Percentiles rank a stretch among this genome's conserved stretches.
These are phyloP conservation scores for Cyberlindnera americana DNA, from an alignment of 805 yeast genomes.

Conservation along the genomic window DNA sequence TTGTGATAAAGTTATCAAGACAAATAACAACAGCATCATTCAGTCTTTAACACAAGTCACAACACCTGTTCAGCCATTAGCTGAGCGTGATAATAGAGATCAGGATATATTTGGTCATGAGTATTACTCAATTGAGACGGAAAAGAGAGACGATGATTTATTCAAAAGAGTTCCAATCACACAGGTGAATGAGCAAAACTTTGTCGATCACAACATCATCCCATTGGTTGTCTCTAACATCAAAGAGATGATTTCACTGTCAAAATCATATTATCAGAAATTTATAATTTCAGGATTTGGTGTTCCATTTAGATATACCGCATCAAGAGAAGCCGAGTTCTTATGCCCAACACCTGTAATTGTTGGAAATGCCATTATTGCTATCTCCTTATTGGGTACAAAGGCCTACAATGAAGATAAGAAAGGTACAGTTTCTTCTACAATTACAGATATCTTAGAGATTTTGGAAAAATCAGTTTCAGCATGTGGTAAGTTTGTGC, in stretches of 20 bases:
- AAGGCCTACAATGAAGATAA: slow-evolving; percentile 66
- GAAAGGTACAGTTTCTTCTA: slow-evolving; percentile 46
- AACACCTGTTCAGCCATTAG: slow-evolving; percentile 6
- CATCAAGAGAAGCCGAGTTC: slow-evolving; percentile 48
- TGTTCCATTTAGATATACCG: slow-evolving; percentile 29
- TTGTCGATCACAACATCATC: slow-evolving; percentile 22
- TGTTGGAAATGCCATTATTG: slow-evolving; percentile 60
- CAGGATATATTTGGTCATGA: slow-evolving; percentile 35
- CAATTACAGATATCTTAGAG: slow-evolving; percentile 57
- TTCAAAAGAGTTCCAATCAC: slow-evolving; percentile 8
- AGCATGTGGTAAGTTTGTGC: slow-evolving; percentile 45
- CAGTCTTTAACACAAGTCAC: slow-evolving; percentile 5
- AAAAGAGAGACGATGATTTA: slow-evolving; percentile 14
- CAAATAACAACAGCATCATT: slow-evolving; percentile 41
- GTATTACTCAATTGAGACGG: slow-evolving; percentile 21
- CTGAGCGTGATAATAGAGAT: slow-evolving; percentile 19
- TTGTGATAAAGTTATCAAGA: slow-evolving; percentile 52
- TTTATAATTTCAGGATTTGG: slow-evolving; percentile 28
- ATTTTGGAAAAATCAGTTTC: slow-evolving; percentile 58
- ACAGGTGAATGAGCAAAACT: slow-evolving; percentile 8
- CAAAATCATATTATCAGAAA: slow-evolving; percentile 14
- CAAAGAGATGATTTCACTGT: slow-evolving; percentile 5
- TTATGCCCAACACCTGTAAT: slow-evolving; percentile 62
- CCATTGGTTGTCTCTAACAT: slow-evolving; percentile 11
- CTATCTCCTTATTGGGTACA: slow-evolving; percentile 53